phyloP scores from a whole-genome alignment of 1,284 basidiomycete species.

The Polyporus tsugae region DNA sequence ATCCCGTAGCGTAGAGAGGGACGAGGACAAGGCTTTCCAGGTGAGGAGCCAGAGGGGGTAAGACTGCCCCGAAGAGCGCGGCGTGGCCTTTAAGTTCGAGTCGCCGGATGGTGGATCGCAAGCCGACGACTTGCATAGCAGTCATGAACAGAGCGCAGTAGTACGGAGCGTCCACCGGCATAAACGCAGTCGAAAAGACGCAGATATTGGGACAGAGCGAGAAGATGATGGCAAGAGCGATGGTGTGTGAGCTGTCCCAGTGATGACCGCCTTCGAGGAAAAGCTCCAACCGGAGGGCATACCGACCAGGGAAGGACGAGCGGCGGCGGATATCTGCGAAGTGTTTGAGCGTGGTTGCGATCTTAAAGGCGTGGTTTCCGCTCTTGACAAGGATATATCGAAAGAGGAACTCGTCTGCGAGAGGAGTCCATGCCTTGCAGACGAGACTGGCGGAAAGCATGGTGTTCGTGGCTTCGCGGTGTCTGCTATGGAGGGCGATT shows the following conservation, averaged over 20 bases:
- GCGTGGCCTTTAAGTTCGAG: slow-evolving; percentile 27
- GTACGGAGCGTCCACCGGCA: slow-evolving; percentile 19
- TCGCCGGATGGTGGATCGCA: slow-evolving; percentile 22
- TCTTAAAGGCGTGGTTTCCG: slow-evolving; percentile 38
- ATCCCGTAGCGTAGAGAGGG: not conserved
- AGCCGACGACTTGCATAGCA: slow-evolving; percentile 16
- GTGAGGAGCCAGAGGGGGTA: slow-evolving; percentile 15
- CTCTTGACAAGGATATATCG: slow-evolving; percentile 43
- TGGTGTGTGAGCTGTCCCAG: slow-evolving; percentile 38
- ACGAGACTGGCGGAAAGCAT: slow-evolving; percentile 43
- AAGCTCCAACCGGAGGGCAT: slow-evolving; percentile 42
- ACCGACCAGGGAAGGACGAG: slow-evolving; percentile 20
- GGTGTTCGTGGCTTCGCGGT: slow-evolving; percentile 39
- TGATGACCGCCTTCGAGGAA: slow-evolving; percentile 41
- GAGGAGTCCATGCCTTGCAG: slow-evolving; percentile 40
- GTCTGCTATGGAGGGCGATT: slow-evolving; percentile 40
- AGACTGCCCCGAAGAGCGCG: slow-evolving; percentile 13
- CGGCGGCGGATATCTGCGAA: not conserved
- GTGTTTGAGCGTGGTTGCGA: slow-evolving; percentile 34
- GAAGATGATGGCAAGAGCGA: slow-evolving; percentile 40
- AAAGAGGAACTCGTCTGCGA: slow-evolving; percentile 40
- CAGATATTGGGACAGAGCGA: slow-evolving; percentile 40
- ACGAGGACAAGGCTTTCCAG: slow-evolving; percentile 29
- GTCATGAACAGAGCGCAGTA: slow-evolving; percentile 11
- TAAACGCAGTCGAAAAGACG: slow-evolving; percentile 44